These are phyloP conservation scores for Erigeron philadelphicus DNA, from an alignment of 140 eudicot genomes.

Conservation along the genomic window DNA sequence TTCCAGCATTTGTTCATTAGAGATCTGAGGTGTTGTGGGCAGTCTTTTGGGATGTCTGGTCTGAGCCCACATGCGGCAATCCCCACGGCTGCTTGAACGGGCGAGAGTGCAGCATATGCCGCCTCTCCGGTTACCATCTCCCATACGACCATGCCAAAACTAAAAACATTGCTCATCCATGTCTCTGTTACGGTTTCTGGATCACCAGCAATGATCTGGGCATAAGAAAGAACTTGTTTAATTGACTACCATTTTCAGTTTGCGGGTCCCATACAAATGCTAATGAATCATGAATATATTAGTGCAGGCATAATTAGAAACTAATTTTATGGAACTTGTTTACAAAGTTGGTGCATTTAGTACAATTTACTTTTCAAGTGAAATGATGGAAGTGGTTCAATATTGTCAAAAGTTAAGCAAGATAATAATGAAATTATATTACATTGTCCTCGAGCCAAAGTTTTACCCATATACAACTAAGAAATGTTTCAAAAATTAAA, in stretches of 20 bases:
- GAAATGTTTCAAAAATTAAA: too few species aligned
- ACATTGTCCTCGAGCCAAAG: constrained; percentile 29
- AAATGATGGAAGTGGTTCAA: constrained; percentile 24
- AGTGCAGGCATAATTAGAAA: constrained; percentile 21
- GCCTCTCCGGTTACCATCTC: constrained; percentile 89
- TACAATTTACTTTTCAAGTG: constrained; percentile 13
- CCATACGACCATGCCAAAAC: constrained; percentile 94
- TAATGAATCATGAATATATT: constrained; percentile 16
- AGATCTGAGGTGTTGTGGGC: constrained; percentile 62
- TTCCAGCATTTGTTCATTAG: constrained; percentile 90
- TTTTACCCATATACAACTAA: not conserved
- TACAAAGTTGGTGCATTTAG: not conserved
- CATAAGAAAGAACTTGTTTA: constrained; percentile 9
- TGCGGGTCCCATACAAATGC: not conserved
- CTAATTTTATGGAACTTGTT: constrained; percentile 18
- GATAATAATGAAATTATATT: constrained; percentile 35
- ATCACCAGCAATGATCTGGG: constrained; percentile 90
- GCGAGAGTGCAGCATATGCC: constrained; percentile 90
- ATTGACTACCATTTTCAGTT: not conserved
- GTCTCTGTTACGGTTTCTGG: constrained; percentile 95
- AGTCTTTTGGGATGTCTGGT: constrained; percentile 85
- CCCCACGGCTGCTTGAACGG: constrained; percentile 97
- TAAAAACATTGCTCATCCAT: constrained; percentile 96
- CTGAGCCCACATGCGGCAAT: constrained; percentile 99
- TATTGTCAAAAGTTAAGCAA: constrained; percentile 36